phyloP scores from a whole-genome alignment of 768 basidiomycete genomes.

The Mrakia blollopis region DNA sequence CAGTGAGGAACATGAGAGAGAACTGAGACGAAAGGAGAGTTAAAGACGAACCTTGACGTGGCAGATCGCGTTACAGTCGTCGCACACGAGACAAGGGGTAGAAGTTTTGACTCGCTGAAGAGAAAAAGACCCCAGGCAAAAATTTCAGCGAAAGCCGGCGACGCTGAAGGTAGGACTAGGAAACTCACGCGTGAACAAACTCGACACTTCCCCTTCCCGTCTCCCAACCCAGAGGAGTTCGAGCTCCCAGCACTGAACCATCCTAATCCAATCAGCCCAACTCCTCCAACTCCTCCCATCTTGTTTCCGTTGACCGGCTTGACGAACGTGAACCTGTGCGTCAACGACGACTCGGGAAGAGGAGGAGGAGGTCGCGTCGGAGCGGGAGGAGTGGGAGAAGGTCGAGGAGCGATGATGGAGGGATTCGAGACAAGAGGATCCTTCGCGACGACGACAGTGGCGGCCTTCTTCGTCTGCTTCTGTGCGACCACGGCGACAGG shows the following conservation, averaged over 20 bases:
- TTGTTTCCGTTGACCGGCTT: constrained; percentile 21
- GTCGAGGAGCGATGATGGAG: not conserved
- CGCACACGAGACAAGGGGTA: constrained; percentile 11
- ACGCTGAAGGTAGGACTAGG: no score
- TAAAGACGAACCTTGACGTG: constrained; percentile 24
- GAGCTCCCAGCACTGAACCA: constrained; percentile 13
- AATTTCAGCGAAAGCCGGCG: no score
- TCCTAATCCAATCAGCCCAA: constrained; percentile 12
- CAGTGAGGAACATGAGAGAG: not conserved
- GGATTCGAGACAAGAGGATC: not conserved
- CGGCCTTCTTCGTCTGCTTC: not conserved
- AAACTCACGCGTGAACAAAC: constrained; percentile 15
- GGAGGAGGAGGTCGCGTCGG: constrained; percentile 14
- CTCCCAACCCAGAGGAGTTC: not conserved
- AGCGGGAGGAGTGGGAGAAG: not conserved
- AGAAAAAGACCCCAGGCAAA: not conserved
- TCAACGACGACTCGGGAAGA: constrained; percentile 26
- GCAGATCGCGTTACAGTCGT: constrained; percentile 20
- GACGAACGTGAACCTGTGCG: constrained; percentile 29
- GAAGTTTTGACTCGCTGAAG: constrained; percentile 16
- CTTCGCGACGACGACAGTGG: not conserved
- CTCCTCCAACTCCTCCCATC: not conserved
- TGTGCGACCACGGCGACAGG: not conserved
- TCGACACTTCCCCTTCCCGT: constrained; percentile 4
- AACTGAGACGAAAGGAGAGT: not conserved